Percentiles rank a stretch among this genome's conserved stretches.
Conservation (phyloP, 176 grass and related monocot genomes). For the Rhynchospora pubera region DNA sequence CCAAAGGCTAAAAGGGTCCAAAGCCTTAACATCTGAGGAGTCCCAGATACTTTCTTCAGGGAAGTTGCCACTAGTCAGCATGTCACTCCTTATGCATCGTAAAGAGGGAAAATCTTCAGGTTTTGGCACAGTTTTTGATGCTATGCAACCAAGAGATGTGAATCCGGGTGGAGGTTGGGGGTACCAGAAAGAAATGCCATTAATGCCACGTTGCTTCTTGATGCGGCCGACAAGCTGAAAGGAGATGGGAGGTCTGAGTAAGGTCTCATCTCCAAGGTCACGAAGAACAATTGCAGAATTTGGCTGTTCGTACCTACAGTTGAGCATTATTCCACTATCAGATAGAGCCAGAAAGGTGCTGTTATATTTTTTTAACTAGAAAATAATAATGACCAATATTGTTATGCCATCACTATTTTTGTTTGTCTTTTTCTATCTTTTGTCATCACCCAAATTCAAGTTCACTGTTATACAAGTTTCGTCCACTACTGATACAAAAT, state of each 20-base stretch:
- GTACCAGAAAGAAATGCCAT: constrained; percentile 75
- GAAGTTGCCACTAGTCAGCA: constrained; percentile 80
- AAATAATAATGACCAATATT: neutral
- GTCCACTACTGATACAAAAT: too few species aligned
- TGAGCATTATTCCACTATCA: constrained; percentile 19
- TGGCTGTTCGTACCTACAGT: constrained; percentile 72
- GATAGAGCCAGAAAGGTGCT: constrained; percentile 4
- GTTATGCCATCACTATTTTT: neutral
- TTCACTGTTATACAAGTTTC: neutral
- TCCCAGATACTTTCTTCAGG: constrained; percentile 82
- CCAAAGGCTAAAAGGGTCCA: constrained; percentile 85
- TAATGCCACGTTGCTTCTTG: constrained; percentile 70
- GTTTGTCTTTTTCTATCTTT: neutral
- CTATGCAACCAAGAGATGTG: constrained; percentile 81
- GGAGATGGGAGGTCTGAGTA: constrained; percentile 63
- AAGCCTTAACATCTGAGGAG: constrained; percentile 52
- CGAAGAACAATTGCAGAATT: constrained; percentile 86
- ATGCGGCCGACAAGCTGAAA: constrained; percentile 67
- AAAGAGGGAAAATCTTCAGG: constrained; percentile 56
- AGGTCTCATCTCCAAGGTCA: constrained; percentile 56
- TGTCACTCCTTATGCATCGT: constrained; percentile 89
- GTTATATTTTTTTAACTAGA: constrained; percentile 7
- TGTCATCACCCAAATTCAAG: neutral
- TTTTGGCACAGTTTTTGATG: constrained; percentile 48
- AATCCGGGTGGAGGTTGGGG: constrained; percentile 84